A percentile compares a stretch with the other conserved stretches of the same genome.
phyloP scores from a whole-genome alignment of 2,329 filamentous ascomycete genomes.

The Xylariales sp. region DNA sequence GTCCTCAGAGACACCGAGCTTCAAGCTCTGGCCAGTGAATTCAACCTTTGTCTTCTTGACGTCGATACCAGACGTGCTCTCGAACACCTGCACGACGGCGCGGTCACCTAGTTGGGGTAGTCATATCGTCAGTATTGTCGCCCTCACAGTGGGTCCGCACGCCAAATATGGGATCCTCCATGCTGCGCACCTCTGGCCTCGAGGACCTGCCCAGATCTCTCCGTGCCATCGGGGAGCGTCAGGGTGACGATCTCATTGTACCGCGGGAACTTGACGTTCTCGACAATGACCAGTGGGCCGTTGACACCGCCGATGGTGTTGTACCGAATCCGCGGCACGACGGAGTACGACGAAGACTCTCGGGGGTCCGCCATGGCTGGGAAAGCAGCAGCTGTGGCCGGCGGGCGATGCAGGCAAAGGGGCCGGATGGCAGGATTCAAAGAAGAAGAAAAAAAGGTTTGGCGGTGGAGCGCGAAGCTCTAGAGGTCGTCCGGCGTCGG shows the following conservation, averaged over 20 bases:
- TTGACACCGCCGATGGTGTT: slow-evolving; percentile 99
- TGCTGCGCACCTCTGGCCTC: slow-evolving; percentile 80
- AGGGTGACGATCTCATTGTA: slow-evolving; percentile 98
- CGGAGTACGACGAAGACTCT: slow-evolving; percentile 56
- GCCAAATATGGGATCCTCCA: neutral
- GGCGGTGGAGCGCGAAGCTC: slow-evolving; percentile 9
- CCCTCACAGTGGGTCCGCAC: too few species aligned
- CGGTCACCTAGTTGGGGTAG: slow-evolving; percentile 63
- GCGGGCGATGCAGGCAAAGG: too few species aligned
- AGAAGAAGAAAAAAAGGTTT: slow-evolving; percentile 4
- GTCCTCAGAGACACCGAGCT: slow-evolving; percentile 98
- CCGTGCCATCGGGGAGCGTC: slow-evolving; percentile 91
- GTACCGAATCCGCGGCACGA: slow-evolving; percentile 71
- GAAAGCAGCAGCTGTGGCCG: neutral
- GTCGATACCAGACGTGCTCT: slow-evolving; percentile 95
- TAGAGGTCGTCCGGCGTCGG: slow-evolving; percentile 4
- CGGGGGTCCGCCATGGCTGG: slow-evolving; percentile 51
- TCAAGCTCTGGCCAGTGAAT: slow-evolving; percentile 94
- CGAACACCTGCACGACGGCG: slow-evolving; percentile 97
- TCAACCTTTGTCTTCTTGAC: slow-evolving; percentile 99
- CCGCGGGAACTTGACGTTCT: slow-evolving; percentile 96
- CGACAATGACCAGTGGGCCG: slow-evolving; percentile 93
- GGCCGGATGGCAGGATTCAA: too few species aligned
- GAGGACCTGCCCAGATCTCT: slow-evolving; percentile 90
- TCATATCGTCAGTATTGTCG: slow-evolving; percentile 14